Evolutionary conservation across 2,329 filamentous ascomycete species (phyloP).

Genomic region (Penicillium digitatum): DNA sequence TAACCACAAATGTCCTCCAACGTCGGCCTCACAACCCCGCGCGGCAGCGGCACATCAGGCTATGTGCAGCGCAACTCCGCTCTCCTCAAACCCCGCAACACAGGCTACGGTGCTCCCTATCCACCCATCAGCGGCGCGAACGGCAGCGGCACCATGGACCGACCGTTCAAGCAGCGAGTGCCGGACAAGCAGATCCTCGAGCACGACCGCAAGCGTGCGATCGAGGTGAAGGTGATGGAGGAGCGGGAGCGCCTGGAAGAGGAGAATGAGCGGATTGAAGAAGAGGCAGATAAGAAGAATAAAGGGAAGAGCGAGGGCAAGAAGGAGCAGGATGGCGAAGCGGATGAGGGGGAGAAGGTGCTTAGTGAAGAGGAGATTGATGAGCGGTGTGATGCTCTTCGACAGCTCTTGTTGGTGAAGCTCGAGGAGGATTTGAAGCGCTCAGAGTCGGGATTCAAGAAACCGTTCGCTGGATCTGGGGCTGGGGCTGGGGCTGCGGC

Average conservation of each 20-base stretch:
- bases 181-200: slow-evolving; percentile 91
- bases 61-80: slow-evolving; percentile 97
- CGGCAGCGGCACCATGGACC: slow-evolving; percentile 53
- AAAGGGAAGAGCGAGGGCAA: slow-evolving; percentile 65
- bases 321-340: slow-evolving; percentile 6
- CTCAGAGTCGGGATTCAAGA: slow-evolving; percentile 19
- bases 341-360: slow-evolving; percentile 24
- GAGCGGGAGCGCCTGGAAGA: slow-evolving; percentile 89
- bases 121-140: slow-evolving; percentile 41
- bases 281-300: slow-evolving; percentile 66
- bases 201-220: slow-evolving; percentile 83
- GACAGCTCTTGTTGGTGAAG: slow-evolving; percentile 60
- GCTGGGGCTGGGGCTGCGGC: slow-evolving; percentile 6
- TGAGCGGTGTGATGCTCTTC: slow-evolving; percentile 61
- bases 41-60: slow-evolving; percentile 92
- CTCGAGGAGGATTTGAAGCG: slow-evolving; percentile 44
- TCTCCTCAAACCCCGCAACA: slow-evolving; percentile 77
- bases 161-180: slow-evolving; percentile 70
- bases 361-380: slow-evolving; percentile 66
- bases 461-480: slow-evolving; percentile 13
- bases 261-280: slow-evolving; percentile 58
- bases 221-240: slow-evolving; percentile 92
- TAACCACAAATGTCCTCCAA: slow-evolving; percentile 78
- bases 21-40: slow-evolving; percentile 89
- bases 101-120: slow-evolving; percentile 65